Evolutionary conservation across 768 basidiomycete species (phyloP).

Genomic region (Candolleomyces eurysporus): DNA sequence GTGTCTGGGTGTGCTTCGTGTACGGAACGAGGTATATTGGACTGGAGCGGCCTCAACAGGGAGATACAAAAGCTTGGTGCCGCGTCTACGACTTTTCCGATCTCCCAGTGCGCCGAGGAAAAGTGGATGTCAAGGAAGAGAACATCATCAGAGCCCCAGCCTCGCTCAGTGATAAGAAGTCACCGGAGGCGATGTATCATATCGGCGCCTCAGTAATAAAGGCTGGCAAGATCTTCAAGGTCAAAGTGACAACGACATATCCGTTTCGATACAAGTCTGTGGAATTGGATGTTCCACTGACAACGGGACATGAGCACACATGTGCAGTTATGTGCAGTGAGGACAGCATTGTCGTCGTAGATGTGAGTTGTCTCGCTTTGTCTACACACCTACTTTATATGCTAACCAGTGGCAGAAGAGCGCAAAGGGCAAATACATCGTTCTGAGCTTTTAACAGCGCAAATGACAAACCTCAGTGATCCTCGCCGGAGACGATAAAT

Average conservation of each 20-base stretch:
- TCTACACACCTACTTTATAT: neutral
- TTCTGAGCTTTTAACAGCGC: constrained; percentile 8
- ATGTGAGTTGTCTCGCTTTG: constrained; percentile 31
- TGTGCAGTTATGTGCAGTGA: constrained; percentile 52
- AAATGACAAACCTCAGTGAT: constrained; percentile 63
- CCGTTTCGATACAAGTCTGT: constrained; percentile 41
- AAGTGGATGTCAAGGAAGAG: neutral
- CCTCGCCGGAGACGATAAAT: constrained; percentile 30
- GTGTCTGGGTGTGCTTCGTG: constrained; percentile 60
- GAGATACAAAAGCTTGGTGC: constrained; percentile 18
- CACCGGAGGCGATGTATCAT: constrained; percentile 3
- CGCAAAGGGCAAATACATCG: constrained; percentile 22
- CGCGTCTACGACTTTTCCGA: constrained; percentile 54
- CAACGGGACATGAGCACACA: neutral
- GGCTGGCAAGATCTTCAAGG: constrained; percentile 36
- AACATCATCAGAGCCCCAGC: neutral
- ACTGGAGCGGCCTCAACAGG: constrained; percentile 11
- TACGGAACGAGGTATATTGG: constrained; percentile 45
- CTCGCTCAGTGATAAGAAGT: neutral
- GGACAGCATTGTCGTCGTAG: constrained; percentile 53
- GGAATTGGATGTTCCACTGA: constrained; percentile 21
- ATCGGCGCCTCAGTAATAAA: constrained; percentile 18
- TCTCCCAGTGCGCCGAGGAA: constrained; percentile 24
- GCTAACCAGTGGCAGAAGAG: constrained; percentile 1
- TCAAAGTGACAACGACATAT: constrained; percentile 43